phyloP scores from a whole-genome alignment of 768 basidiomycete genomes.

The Atractiella rhizophila region DNA sequence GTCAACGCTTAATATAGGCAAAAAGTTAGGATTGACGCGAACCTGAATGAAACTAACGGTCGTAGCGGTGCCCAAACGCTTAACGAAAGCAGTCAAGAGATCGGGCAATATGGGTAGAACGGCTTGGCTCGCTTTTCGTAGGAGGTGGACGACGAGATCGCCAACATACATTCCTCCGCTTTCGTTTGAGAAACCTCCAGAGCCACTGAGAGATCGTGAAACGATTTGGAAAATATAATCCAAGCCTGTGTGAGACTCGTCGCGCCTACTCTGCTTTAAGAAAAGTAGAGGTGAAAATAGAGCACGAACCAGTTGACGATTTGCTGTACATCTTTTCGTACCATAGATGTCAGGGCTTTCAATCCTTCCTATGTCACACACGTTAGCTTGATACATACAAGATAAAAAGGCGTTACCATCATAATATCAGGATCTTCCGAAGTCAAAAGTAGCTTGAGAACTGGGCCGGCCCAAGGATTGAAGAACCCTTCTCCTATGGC shows the following conservation, averaged over 20 bases:
- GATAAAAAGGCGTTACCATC: too few species aligned
- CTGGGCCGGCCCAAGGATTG: slow-evolving; percentile 38
- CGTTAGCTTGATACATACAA: too few species aligned
- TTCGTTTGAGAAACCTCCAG: slow-evolving; percentile 55
- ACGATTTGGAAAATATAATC: slow-evolving; percentile 48
- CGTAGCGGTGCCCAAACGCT: slow-evolving; percentile 54
- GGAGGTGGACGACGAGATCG: slow-evolving; percentile 75
- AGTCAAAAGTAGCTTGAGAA: slow-evolving; percentile 41
- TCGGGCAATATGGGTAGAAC: slow-evolving; percentile 67
- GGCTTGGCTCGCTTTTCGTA: slow-evolving; percentile 54
- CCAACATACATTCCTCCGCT: slow-evolving; percentile 80
- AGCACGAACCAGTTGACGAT: slow-evolving; percentile 39
- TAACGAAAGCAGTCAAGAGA: slow-evolving; percentile 57
- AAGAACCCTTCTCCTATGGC: slow-evolving; percentile 48
- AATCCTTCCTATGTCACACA: slow-evolving; percentile 52
- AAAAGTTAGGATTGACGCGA: slow-evolving; percentile 6
- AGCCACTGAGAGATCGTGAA: slow-evolving; percentile 46
- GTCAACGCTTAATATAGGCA: not conserved
- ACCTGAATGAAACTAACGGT: slow-evolving; percentile 83
- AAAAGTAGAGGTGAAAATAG: not conserved
- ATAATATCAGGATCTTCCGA: slow-evolving; percentile 61
- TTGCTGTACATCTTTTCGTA: slow-evolving; percentile 67
- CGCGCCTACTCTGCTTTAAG: slow-evolving; percentile 24
- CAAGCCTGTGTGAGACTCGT: slow-evolving; percentile 44
- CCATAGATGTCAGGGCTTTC: slow-evolving; percentile 48